Percentiles rank a stretch among this genome's conserved stretches.
These are phyloP conservation scores for Gastrolobium villosum DNA, from an alignment of 306 rosid genomes.

Conservation along the genomic window DNA sequence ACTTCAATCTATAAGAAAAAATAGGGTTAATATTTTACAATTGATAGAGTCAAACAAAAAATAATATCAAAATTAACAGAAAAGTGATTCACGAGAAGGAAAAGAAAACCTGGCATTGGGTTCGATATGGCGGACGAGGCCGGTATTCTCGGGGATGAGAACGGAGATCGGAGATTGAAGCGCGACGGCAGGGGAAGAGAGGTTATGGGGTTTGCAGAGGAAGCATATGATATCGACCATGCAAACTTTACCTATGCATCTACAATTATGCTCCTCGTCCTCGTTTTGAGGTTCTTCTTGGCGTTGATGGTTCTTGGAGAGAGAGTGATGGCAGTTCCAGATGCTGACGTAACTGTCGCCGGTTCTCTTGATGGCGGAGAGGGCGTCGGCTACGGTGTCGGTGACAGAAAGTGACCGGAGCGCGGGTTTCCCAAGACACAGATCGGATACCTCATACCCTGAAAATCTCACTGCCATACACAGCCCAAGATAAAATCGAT, in stretches of 20 bases:
- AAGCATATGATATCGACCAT: conserved; percentile 70
- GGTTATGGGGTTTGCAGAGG: conserved; percentile 61
- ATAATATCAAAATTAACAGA: too few species aligned
- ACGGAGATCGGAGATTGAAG: conserved; percentile 62
- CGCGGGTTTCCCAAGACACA: conserved; percentile 91
- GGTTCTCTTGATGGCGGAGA: conserved; percentile 58
- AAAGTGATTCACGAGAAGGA: background rate
- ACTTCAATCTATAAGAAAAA: too few species aligned
- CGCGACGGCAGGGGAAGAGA: conserved; percentile 63
- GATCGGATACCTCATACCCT: conserved; percentile 68
- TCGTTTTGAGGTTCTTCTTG: background rate
- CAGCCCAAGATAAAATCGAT: background rate
- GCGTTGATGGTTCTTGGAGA: background rate
- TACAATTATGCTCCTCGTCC: conserved; percentile 41
- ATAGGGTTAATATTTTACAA: too few species aligned
- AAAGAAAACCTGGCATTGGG: conserved; percentile 70
- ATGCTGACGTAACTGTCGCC: conserved; percentile 66
- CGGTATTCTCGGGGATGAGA: conserved; percentile 45
- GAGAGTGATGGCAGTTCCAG: conserved; percentile 79
- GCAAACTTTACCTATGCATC: conserved; percentile 75
- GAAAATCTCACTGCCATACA: conserved; percentile 81
- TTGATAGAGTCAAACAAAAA: too few species aligned
- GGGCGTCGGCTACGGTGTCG: conserved; percentile 74
- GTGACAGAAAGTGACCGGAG: conserved; percentile 61
- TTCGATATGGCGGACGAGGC: conserved; percentile 67